A percentile compares a stretch with the other conserved stretches of the same genome.
phyloP scores from a whole-genome alignment of 371 early-diverging fungal genomes.

The Mortierella sp. region DNA sequence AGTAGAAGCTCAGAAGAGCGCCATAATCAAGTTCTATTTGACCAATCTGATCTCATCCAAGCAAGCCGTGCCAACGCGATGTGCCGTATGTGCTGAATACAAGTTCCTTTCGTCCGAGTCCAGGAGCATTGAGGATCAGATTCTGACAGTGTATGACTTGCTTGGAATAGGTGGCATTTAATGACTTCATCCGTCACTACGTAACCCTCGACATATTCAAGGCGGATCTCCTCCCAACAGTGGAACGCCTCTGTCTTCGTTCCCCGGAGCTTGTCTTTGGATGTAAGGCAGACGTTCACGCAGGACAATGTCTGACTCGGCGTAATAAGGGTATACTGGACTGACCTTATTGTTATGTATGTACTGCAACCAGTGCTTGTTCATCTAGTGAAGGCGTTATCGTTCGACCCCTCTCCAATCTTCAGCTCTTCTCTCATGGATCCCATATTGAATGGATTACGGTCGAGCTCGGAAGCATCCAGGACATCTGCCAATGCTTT shows the following conservation, averaged over 20 bases:
- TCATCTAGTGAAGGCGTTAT: conserved; percentile 59
- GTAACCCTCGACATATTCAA: conserved; percentile 65
- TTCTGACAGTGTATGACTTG: not conserved
- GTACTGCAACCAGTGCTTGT: conserved; percentile 56
- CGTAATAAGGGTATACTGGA: not conserved
- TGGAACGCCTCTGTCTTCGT: conserved; percentile 84
- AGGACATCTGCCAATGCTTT: conserved; percentile 66
- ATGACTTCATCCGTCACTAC: conserved; percentile 65
- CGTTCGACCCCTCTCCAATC: conserved; percentile 70
- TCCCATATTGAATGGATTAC: conserved; percentile 71
- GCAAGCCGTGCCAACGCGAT: conserved; percentile 60
- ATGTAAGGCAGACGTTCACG: conserved; percentile 51
- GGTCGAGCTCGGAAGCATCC: conserved; percentile 72
- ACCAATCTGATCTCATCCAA: conserved; percentile 70
- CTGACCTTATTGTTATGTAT: conserved; percentile 10
- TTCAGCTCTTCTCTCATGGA: conserved; percentile 76
- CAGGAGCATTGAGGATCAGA: not conserved
- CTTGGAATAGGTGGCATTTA: conserved; percentile 59
- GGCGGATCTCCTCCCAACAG: conserved; percentile 62
- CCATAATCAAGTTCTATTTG: conserved; percentile 70
- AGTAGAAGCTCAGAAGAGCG: conserved; percentile 52
- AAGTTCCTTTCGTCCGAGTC: not conserved
- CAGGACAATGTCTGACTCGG: not conserved
- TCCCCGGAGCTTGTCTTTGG: conserved; percentile 87
- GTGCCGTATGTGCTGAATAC: conserved; percentile 49